These are phyloP conservation scores for Diaporthe caulivora DNA, from an alignment of 2,329 filamentous ascomycete genomes.

Conservation along the genomic window DNA sequence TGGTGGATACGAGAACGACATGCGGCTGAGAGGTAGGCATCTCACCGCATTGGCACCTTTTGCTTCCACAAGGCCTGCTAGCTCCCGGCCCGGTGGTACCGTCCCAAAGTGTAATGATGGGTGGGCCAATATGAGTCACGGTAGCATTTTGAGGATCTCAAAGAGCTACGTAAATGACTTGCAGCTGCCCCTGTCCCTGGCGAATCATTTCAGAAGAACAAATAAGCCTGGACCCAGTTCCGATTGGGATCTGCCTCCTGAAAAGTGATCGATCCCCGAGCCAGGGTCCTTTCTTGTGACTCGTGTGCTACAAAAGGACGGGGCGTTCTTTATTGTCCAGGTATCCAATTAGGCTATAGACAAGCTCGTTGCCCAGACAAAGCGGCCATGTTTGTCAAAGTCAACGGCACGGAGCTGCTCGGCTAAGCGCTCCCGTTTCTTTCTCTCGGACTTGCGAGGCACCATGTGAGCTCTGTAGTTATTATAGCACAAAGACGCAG, in stretches of 20 bases:
- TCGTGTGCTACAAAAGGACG: background rate
- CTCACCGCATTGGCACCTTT: background rate
- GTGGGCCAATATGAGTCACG: background rate
- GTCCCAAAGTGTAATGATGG: conserved; percentile 23
- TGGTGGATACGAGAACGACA: conserved; percentile 5
- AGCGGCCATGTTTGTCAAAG: background rate
- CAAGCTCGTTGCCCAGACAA: background rate
- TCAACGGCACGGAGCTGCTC: background rate
- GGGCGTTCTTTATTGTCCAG: background rate
- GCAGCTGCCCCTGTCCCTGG: background rate
- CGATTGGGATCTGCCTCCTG: background rate
- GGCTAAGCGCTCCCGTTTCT: background rate
- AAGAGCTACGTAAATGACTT: background rate
- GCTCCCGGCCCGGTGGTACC: conserved; percentile 27
- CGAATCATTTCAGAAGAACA: background rate
- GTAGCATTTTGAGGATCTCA: background rate
- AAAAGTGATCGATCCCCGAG: too few relatives aligned
- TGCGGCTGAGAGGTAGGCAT: conserved; percentile 3
- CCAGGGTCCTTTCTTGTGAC: background rate
- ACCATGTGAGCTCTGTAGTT: background rate
- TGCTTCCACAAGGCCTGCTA: conserved; percentile 1
- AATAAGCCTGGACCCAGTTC: background rate
- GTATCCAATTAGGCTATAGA: background rate
- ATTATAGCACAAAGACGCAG: background rate
- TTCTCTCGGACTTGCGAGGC: background rate